These are phyloP conservation scores for Globisporangium alternatum DNA, from an alignment of 352 stramenopile species.

Conservation along the genomic window DNA sequence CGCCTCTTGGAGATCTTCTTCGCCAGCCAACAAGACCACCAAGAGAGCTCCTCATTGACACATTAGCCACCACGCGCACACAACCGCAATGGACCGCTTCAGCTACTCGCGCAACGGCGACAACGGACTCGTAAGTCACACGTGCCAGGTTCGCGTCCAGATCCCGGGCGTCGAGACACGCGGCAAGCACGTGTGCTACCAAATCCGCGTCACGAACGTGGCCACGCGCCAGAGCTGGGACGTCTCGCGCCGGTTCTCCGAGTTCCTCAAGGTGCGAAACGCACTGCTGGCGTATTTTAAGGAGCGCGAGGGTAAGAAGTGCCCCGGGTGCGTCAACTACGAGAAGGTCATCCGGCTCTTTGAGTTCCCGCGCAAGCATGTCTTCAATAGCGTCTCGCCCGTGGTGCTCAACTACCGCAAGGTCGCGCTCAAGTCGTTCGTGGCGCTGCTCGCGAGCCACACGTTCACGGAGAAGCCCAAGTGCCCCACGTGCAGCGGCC, in stretches of 20 bases:
- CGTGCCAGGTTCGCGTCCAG: constrained; percentile 66
- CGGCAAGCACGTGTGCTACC: constrained; percentile 60
- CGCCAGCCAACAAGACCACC: not conserved
- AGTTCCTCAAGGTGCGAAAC: constrained; percentile 75
- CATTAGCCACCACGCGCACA: constrained; percentile 5
- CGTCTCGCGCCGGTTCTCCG: constrained; percentile 71
- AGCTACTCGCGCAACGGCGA: constrained; percentile 81
- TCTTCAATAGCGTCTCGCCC: constrained; percentile 74
- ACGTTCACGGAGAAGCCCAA: constrained; percentile 79
- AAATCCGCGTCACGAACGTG: constrained; percentile 66
- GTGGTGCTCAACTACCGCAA: constrained; percentile 83
- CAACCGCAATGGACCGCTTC: constrained; percentile 61
- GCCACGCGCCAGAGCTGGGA: constrained; percentile 70
- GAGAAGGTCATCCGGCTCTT: constrained; percentile 79
- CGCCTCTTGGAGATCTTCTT: constrained; percentile 14
- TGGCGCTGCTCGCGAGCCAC: constrained; percentile 71
- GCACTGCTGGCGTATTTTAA: constrained; percentile 63
- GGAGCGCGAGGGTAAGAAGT: constrained; percentile 55
- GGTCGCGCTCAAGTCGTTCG: constrained; percentile 66
- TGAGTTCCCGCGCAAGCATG: constrained; percentile 82
- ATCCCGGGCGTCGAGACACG: constrained; percentile 44
- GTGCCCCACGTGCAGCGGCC: constrained; percentile 74
- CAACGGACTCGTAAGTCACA: constrained; percentile 56
- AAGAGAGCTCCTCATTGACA: constrained; percentile 1
- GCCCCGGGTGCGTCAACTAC: constrained; percentile 79